Base-by-base conservation (phyloP, 257 asterid species). In the Solanum neorickii region DNA sequence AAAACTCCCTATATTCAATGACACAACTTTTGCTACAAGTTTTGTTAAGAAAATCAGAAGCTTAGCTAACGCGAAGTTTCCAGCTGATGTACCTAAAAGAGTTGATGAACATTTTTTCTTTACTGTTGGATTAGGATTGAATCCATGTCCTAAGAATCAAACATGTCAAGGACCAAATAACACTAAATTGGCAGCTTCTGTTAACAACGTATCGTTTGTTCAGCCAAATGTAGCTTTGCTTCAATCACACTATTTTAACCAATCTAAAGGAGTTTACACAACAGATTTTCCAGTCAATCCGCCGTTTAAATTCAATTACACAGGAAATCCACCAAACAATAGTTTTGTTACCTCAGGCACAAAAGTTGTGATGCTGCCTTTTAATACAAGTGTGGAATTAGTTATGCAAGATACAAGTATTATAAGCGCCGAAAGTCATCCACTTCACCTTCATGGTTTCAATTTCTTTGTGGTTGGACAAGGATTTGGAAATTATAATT, bases 321-420 rank as follows among this genome's bases (percentile, higher is more conserved):
- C 95, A 29, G 96, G 96, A 37, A 88, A 37, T 44, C 94, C 94
- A 83, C 94, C 93, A 8, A 84, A 5, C 62, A 93, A 94, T 86
- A 35, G 14, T 4, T 70, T 90, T 88, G 93, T 89, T 52, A 83
- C 39, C n/a, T 87, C 66, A 15, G 95, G 94, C 46, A 94, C 98
- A 56, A 93, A 90, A 73, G 93, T 89, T 78, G 91, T 78, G 91
- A 89, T 21, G 84, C 90, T 94, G 21, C 89, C 91, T 3, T 93
- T 87, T 39, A 92, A 91, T 80, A 66, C 95, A 8, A 87, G 88
- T 35, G 95, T 92, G 83, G 94, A 94, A 87, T 86, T 94, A 85
- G 91, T 94, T 18, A 5, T 94, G 90, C 98, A 94, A 89, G 98
- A 93, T 25, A 93, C 96, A 11, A 93, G 95, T 90, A 91, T 93